Evolutionary conservation across 2,329 filamentous ascomycete genomes (phyloP), one percentile per base, ranked within the genome.

Genomic region (Malbranchea cinnamomea): DNA sequence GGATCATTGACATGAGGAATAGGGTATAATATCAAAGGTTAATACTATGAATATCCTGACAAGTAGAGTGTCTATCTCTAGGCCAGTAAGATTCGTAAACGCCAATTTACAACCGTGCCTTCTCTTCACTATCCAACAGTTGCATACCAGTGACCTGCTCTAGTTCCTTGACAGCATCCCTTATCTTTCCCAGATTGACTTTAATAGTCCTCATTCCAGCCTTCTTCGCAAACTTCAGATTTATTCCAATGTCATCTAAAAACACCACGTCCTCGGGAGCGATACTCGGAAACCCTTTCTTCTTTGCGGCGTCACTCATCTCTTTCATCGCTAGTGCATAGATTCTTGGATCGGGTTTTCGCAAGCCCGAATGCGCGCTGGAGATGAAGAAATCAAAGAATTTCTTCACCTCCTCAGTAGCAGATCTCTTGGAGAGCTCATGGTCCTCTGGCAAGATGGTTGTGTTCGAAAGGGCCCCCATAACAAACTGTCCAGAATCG

Each of bases 221-320:
- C 28, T 65, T 66, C 54, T 66, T 79, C 1, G 74, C 89, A 25
- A 68, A 76, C 61, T 85, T 89, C 34, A 95, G 54, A 50, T 98
- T 98, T 54, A 85, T 75, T 2, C 89, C 89, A 50, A 98, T 93
- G 45, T 94, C 85, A 50, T 94, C 89, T 28, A 94, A 56, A 50
- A 98, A 98, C 4, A 92, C 56, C 25, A 94, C 62, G 32, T 94
- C 82, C 1, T 59, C 59, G 0, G 77, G 58, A 33, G 58, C 52
- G 6, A 91, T 60, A 0, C 65, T 23, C 10, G 51, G 53, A 60
- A 66, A 68, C 3, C 63, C 64, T 20, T 71, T 71, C 14, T 60
- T 53, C 46, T 57, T 63, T 1, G 74, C 71, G 40, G 71, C 71
- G 37, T 68, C 63, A 43, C 80, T 64, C 40, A 89, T 62, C 41